Evolutionary conservation across 2,329 filamentous ascomycete genomes (phyloP), one percentile per base, ranked within the genome.

Genomic region (Aspergillus ochraceus): DNA sequence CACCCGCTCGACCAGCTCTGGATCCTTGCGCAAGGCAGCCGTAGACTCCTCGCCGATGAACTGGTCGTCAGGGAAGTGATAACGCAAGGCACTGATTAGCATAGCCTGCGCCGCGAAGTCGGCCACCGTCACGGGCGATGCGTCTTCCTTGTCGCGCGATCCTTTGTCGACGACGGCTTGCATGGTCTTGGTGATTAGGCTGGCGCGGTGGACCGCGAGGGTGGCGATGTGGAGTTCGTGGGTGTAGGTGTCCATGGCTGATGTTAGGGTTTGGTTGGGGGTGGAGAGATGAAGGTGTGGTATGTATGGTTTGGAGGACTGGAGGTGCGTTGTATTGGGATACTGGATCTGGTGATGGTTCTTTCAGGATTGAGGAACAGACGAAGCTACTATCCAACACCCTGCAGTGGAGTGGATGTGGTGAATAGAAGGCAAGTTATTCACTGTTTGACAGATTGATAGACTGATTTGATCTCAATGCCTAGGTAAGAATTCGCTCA

Each of bases 61-160:
- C 11, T 29, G 29, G 32, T 60, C 58, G n/a, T 14, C 6, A 11
- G 58, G 58, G 19, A 60, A 60, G 32, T 57, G 46, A 22, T 60
- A 54, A 29, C 29, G 50, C 20, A 60, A 20, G 20, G 32, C 32
- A 30, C 50, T 54, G 30, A 57, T 56, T n/a, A 60, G 54, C 20
- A 60, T 60, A 3, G 50, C 58, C 32, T 60, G 58, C 9, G 58
- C 26, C 9, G 58, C 58, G n/a, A 54, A 60, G 12, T 57, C 50
- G 24, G 46, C 58, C 6, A 54, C 30, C 2, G 58, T 54, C 32
- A 60, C 58, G 54, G 54, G 54, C 1, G 58, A 60, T 14, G 39
- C 54, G 24, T 60, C 58, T 10, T 54, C 49, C 26, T 57, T 57
- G 26, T 17, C 22, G n/a, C 26, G 49, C 17, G 50, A 22, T 11